Conservation (phyloP, 345 rosid species). For the Rhodamnia rubescens region DNA sequence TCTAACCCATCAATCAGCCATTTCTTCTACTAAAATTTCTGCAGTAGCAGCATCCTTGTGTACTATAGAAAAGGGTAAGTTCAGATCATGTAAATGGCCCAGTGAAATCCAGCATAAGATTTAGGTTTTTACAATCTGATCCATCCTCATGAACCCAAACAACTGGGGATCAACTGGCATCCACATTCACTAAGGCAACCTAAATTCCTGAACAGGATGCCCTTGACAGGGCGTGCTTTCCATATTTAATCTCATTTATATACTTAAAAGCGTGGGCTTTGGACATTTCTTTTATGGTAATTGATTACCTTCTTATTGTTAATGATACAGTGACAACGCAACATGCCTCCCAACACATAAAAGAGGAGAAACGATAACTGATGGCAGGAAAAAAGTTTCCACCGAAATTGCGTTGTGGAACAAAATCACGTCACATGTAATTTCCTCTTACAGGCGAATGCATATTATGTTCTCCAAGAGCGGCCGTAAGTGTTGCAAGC, state of each 20-base stretch:
- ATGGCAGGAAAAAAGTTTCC: not conserved
- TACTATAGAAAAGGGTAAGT: not conserved
- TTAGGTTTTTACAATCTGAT: not conserved
- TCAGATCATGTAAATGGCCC: not conserved
- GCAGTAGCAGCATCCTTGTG: not conserved
- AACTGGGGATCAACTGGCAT: not conserved
- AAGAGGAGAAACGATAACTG: not conserved
- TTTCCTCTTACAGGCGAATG: conserved; percentile 42
- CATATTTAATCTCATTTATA: not conserved
- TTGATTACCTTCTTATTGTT: not conserved
- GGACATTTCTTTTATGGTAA: not conserved
- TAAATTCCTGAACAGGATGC: not conserved
- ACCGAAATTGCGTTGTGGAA: not conserved
- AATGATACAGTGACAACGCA: not conserved
- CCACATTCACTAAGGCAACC: not conserved
- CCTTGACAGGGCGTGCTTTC: not conserved
- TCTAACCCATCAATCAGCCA: not conserved
- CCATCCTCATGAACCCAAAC: not conserved
- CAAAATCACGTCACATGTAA: not conserved
- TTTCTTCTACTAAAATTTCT: not conserved
- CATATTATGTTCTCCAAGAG: conserved; percentile 70
- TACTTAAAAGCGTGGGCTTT: not conserved
- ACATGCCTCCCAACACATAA: not conserved
- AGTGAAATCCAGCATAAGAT: not conserved
- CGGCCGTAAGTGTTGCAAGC: conserved; percentile 80